Percentiles rank a stretch among this genome's conserved stretches.
phyloP scores from a whole-genome alignment of 2,329 filamentous ascomycete species.

The Shiraia sp. region DNA sequence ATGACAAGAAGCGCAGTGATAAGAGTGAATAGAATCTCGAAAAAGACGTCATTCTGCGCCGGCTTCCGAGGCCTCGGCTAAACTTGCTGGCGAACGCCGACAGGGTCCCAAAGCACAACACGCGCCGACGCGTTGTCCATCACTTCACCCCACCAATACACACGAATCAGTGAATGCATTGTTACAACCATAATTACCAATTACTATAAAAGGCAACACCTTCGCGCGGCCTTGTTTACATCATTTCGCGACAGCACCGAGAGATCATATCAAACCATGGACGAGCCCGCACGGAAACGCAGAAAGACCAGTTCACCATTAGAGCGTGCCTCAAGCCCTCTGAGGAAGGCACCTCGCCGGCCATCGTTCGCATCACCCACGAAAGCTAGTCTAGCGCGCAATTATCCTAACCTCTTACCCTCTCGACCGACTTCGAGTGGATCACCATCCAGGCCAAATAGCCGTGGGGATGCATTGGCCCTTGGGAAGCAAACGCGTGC shows the following conservation, averaged over 20 bases:
- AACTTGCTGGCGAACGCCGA: constrained; percentile 24
- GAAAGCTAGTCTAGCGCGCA: constrained; percentile 45
- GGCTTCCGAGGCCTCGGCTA: constrained; percentile 31
- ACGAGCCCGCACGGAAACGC: constrained; percentile 40
- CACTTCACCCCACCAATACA: constrained; percentile 8
- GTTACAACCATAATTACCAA: background rate
- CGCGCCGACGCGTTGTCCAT: constrained; percentile 35
- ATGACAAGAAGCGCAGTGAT: constrained; percentile 14
- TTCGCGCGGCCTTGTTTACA: too few relatives aligned
- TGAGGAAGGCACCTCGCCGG: constrained; percentile 38
- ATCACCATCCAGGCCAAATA: constrained; percentile 10
- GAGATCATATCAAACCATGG: constrained; percentile 21
- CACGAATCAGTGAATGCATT: constrained; percentile 1
- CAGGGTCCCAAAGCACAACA: constrained; percentile 19
- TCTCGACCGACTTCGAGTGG: constrained; percentile 18
- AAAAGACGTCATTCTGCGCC: constrained; percentile 40
- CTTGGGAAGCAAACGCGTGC: constrained; percentile 27
- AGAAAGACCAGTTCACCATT: constrained; percentile 38
- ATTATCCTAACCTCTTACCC: constrained; percentile 39
- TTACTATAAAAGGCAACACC: background rate
- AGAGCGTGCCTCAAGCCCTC: constrained; percentile 24
- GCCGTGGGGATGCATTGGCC: constrained; percentile 13
- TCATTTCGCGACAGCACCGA: background rate
- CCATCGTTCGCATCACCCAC: constrained; percentile 47
- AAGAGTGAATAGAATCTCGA: constrained; percentile 7